These are phyloP conservation scores for Pseudocercospora macadamiae DNA, from an alignment of 2,329 filamentous ascomycete genomes.

Conservation along the genomic window DNA sequence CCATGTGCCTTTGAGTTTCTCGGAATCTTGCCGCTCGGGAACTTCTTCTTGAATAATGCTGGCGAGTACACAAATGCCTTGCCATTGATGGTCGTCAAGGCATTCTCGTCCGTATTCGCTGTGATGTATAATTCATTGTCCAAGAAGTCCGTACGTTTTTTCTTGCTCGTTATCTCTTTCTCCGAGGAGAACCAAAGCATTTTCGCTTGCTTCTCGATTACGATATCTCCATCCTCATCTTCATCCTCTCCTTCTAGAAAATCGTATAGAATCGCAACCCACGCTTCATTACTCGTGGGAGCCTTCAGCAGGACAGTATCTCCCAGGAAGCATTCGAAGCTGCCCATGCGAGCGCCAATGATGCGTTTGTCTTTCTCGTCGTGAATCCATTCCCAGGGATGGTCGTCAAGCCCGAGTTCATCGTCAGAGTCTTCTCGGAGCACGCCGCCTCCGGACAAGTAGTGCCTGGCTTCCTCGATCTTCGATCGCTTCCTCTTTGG, in stretches of 20 bases:
- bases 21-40: conserved; percentile 75
- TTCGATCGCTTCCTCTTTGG: conserved; percentile 45
- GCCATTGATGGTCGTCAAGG: conserved; percentile 85
- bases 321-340: conserved; percentile 77
- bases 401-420: conserved; percentile 65
- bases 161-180: conserved; percentile 81
- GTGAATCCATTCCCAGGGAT: conserved; percentile 62
- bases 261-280: conserved; percentile 86
- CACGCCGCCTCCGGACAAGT: conserved; percentile 64
- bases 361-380: conserved; percentile 55
- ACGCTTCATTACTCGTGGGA: conserved; percentile 79
- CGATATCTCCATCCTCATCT: conserved; percentile 58
- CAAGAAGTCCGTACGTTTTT: conserved; percentile 77
- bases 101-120: conserved; percentile 82
- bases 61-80: conserved; percentile 80
- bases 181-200: conserved; percentile 97
- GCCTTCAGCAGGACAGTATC: conserved; percentile 87
- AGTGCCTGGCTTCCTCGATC: conserved; percentile 52
- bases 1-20: conserved; percentile 73
- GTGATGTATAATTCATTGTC: conserved; percentile 90
- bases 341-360: conserved; percentile 79
- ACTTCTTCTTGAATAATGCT: conserved; percentile 66
- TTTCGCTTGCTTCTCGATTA: conserved; percentile 69
- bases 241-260: conserved; percentile 72
- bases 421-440: conserved; percentile 82